Evolutionary conservation across 2,329 filamentous ascomycete species (phyloP), one percentile per base, ranked within the genome.

Genomic region (Microcyclosporella mali): DNA sequence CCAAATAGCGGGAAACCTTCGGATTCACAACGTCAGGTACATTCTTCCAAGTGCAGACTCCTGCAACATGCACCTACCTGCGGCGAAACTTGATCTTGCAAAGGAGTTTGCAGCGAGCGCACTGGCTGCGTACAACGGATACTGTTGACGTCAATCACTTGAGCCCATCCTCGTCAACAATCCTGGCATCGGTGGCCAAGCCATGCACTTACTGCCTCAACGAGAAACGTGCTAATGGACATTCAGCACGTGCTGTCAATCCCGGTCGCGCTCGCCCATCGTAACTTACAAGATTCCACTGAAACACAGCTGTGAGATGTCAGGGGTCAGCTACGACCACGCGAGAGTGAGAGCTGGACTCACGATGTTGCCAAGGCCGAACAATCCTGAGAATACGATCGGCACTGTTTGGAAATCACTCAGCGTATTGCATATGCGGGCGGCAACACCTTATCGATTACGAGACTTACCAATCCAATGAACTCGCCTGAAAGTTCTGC

Each of bases 281-380:
- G 21, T 6, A 25, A 51, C 53, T 52, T 45, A 58, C 53, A 58
- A 61, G 36, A 57, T 79, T 40, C 88, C 87, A 43, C 79, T 82
- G 66, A 87, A 95, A 21, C 84, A 79, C 45, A 94, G 21, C 21
- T 25, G 21, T 9, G 9, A 25, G 9, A 25, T 25, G 21, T 25
- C 21, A 25, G 21, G 21, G 21, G 21, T 25, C 21, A 25, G 9
- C 9, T 25, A 4, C 9, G 21, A 9, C 21, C 21, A 25, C 9
- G 4, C 21, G 21, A 25, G 9, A 9, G 21, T 9, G 21, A 4
- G 9, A 9, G 6, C 4, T 4, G 21, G 9, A 25, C 21, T 25
- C 21, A 25, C 76, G 47, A 94, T 76, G 41, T 57, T 61, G 18
- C 53, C 53, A 16, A 68, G 53, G 12, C 69, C 70, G 56, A 73